Base-by-base conservation (phyloP, 2,329 filamentous ascomycete species). In the Pseudocercospora fuligena region DNA sequence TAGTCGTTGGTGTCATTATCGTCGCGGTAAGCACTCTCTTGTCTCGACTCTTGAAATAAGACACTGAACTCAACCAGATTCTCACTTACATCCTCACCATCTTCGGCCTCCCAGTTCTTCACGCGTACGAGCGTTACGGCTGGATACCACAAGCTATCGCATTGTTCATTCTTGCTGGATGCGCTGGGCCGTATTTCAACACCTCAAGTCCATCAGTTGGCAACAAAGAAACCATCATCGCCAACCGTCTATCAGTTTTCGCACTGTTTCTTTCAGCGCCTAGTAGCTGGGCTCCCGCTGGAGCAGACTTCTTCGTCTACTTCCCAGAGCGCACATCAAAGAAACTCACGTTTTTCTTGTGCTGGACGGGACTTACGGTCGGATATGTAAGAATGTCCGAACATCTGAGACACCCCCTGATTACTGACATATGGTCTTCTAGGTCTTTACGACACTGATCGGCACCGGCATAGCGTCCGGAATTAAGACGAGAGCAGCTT, bases 1-100 rank as follows among this genome's bases (percentile, higher is more conserved):
- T 88, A 14, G 81, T 83, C 51, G 86, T 89, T 3, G 87, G 87
- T 69, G 88, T 89, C 64, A 79, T 89, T 36, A 84, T 89, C 49
- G 60, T 68, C 40, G 65, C 63, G 6, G 65, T 66, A 14, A 51
- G 54, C 63, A 8, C 6, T 23, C n/a, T 21, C 3, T 23, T n/a
- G 16, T 27, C 14, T 40, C 5, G 33, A n/a, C 33, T 60, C 11
- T 19, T n/a, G 21, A 6, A 14, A 33, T n/a, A 19, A 16, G 14
- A 43, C 19, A 19, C 60, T 56, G 12, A 63, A 27, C 8, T 3
- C 14, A 9, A 25, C 3, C 43, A 69, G 65, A 36, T 71, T 8
- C 62, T 71, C 19, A 66, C 60, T 40, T 71, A 59, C 53, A 27
- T 61, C 27, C 61, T 71, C 14, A 68, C 69, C 1, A 65, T 68